A percentile compares a stretch with the other conserved stretches of the same genome.
phyloP scores from a whole-genome alignment of 495 filamentous ascomycete species.

The Talaromyces stipitatus region DNA sequence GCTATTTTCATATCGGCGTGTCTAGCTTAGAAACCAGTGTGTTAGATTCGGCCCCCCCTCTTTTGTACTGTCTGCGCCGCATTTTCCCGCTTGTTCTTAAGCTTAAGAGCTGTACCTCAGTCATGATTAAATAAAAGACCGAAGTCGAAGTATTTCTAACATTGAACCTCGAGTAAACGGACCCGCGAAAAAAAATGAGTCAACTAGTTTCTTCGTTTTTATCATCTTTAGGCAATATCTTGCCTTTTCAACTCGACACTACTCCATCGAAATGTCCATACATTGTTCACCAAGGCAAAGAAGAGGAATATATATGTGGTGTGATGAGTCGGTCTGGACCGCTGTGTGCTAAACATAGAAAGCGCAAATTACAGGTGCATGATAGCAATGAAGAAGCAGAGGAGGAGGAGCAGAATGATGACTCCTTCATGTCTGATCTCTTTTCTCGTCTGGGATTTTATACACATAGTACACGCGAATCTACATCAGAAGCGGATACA shows the following conservation, averaged over 20 bases:
- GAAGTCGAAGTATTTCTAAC: slow-evolving; percentile 5
- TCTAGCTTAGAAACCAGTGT: background rate
- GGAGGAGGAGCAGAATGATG: background rate
- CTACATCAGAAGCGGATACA: background rate
- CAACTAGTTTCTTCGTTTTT: background rate
- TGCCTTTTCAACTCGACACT: background rate
- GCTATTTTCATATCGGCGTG: background rate
- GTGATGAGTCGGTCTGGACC: background rate
- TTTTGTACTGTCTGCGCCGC: background rate
- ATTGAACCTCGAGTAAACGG: background rate
- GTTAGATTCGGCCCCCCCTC: background rate
- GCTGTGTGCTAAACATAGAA: background rate
- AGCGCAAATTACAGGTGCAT: background rate
- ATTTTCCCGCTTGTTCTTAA: background rate
- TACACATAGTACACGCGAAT: background rate
- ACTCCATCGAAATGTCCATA: background rate
- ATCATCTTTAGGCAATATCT: background rate
- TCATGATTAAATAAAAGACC: slow-evolving; percentile 6
- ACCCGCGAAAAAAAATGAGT: background rate
- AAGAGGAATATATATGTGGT: background rate
- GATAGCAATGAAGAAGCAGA: background rate
- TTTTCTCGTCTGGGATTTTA: too few relatives aligned
- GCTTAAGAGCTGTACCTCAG: background rate
- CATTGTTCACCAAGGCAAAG: background rate
- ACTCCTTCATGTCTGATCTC: background rate